Conservation (phyloP, 2,329 filamentous ascomycete species). For the Penicillium concentricum region DNA sequence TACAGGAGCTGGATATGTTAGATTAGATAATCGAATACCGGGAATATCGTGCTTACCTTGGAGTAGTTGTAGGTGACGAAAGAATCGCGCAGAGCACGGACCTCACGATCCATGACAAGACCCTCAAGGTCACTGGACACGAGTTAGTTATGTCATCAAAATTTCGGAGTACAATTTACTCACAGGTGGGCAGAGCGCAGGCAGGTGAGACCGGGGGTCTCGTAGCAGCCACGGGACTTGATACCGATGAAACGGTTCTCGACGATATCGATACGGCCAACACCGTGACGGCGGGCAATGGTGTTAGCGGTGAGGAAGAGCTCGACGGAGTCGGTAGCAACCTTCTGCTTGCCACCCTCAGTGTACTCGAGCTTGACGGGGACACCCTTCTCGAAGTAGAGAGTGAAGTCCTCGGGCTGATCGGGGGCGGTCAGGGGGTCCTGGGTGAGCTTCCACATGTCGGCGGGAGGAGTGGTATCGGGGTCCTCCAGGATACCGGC, state of each 20-base stretch:
- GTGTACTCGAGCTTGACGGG: constrained; percentile 64
- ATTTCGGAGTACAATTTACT: constrained; percentile 54
- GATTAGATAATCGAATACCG: background rate
- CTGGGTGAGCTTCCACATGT: constrained; percentile 73
- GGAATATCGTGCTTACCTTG: constrained; percentile 35
- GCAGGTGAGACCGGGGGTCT: constrained; percentile 44
- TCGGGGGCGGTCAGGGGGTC: constrained; percentile 70
- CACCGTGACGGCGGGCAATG: constrained; percentile 69
- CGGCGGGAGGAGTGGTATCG: constrained; percentile 63
- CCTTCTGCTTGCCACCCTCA: constrained; percentile 52
- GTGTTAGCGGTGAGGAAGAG: constrained; percentile 71
- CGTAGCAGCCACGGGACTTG: constrained; percentile 80
- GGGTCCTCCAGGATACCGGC: constrained; percentile 62
- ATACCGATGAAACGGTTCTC: constrained; percentile 78
- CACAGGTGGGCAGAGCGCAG: constrained; percentile 40
- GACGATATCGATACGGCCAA: constrained; percentile 80
- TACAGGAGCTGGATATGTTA: constrained; percentile 23
- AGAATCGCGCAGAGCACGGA: constrained; percentile 68
- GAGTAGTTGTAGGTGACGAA: constrained; percentile 66
- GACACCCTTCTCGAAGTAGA: constrained; percentile 73
- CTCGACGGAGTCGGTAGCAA: constrained; percentile 66
- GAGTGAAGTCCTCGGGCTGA: constrained; percentile 67
- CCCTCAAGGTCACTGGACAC: constrained; percentile 41
- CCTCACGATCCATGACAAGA: constrained; percentile 66
- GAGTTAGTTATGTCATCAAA: constrained; percentile 5